These are phyloP conservation scores for Arachnopeziza araneosa DNA, from an alignment of 2,329 filamentous ascomycete species.

Conservation along the genomic window DNA sequence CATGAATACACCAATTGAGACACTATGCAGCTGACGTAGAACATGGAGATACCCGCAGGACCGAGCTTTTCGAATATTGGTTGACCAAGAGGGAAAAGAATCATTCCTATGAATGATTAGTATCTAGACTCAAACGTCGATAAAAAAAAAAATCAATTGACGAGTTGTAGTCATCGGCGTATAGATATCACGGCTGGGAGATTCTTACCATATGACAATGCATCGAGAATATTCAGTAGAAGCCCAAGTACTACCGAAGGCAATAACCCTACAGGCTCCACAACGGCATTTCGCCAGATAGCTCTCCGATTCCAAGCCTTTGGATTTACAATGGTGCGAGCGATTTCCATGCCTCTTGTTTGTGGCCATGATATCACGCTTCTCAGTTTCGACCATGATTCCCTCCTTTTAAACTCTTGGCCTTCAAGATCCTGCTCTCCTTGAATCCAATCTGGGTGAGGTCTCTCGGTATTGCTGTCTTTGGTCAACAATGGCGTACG, in stretches of 20 bases:
- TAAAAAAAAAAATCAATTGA: background rate
- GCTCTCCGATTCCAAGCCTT: conserved; percentile 65
- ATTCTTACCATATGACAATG: conserved; percentile 75
- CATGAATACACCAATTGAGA: conserved; percentile 85
- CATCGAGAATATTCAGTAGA: conserved; percentile 88
- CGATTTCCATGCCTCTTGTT: conserved; percentile 18
- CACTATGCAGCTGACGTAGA: conserved; percentile 96
- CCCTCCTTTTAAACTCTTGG: conserved; percentile 15
- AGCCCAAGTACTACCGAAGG: conserved; percentile 86
- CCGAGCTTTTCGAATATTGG: conserved; percentile 81
- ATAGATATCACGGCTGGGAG: background rate
- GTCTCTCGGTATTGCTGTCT: conserved; percentile 7
- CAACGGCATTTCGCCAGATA: conserved; percentile 58
- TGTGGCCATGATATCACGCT: conserved; percentile 20
- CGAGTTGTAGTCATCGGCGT: background rate
- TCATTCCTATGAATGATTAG: conserved; percentile 58
- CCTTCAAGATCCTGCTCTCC: conserved; percentile 29
- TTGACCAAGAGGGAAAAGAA: conserved; percentile 86
- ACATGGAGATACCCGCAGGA: conserved; percentile 93
- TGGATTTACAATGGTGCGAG: conserved; percentile 45
- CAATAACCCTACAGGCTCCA: conserved; percentile 64
- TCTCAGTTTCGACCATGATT: conserved; percentile 27
- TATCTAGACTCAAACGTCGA: background rate
- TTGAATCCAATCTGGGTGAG: conserved; percentile 27
- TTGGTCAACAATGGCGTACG: conserved; percentile 27